Percentiles rank a stretch among this genome's conserved stretches.
Evolutionary conservation across 2,329 filamentous ascomycete species (phyloP).

Genomic region (Acrodontium crateriforme): DNA sequence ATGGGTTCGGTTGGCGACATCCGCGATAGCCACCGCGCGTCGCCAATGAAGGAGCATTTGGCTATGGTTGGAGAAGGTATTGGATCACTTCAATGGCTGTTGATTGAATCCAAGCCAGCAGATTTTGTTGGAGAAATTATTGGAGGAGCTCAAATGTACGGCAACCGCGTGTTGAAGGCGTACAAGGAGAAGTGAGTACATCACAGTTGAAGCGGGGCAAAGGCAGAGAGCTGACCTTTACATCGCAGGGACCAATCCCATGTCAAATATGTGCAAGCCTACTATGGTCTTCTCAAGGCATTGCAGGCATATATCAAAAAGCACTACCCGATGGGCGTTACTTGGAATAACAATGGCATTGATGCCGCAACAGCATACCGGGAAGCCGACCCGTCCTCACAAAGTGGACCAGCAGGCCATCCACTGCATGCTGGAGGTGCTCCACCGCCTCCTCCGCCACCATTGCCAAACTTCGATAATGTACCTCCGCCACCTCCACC

Average conservation of each 20-base stretch:
- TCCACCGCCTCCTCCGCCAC: slow-evolving; percentile 38
- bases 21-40: slow-evolving; percentile 66
- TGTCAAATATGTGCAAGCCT: slow-evolving; percentile 81
- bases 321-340: slow-evolving; percentile 63
- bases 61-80: slow-evolving; percentile 84
- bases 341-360: slow-evolving; percentile 71
- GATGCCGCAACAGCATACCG: slow-evolving; percentile 58
- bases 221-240: slow-evolving; percentile 1
- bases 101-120: slow-evolving; percentile 65
- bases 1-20: slow-evolving; percentile 68
- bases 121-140: slow-evolving; percentile 77
- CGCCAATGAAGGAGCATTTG: slow-evolving; percentile 65
- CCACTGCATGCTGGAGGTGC: slow-evolving; percentile 7
- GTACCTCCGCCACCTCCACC: slow-evolving; percentile 50
- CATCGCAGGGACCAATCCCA: slow-evolving; percentile 58
- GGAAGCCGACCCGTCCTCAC: slow-evolving; percentile 33
- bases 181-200: slow-evolving; percentile 60
- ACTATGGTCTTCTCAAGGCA: slow-evolving; percentile 78
- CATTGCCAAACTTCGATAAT: slow-evolving; percentile 13
- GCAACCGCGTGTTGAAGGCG: slow-evolving; percentile 84
- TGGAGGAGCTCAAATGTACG: slow-evolving; percentile 79
- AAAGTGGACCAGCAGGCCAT: slow-evolving; percentile 20
- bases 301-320: slow-evolving; percentile 74
- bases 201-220: neutral
- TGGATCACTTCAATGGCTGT: slow-evolving; percentile 80